phyloP scores from a whole-genome alignment of 768 basidiomycete genomes.

The Lactarius indigo region DNA sequence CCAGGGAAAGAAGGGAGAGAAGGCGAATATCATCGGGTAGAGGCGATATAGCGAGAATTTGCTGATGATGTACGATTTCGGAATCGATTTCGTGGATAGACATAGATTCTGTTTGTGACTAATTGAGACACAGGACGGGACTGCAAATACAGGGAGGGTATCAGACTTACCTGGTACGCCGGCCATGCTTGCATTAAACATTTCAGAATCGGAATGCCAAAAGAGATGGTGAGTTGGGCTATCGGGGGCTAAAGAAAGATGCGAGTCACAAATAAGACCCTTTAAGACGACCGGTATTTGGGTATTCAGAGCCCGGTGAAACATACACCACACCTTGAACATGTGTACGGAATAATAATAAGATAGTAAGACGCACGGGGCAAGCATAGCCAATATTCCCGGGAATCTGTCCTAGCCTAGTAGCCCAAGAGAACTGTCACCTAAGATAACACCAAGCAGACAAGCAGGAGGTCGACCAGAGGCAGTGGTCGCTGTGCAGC shows the following conservation, averaged over 20 bases:
- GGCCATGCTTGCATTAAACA: neutral
- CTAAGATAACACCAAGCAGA: neutral
- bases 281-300: neutral
- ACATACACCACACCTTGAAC: neutral
- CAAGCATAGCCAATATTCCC: too few species aligned
- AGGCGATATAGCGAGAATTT: neutral
- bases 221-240: neutral
- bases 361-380: too few species aligned
- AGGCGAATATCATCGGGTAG: neutral
- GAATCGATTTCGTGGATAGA: neutral
- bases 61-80: accelerated
- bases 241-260: neutral
- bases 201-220: neutral
- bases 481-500: neutral
- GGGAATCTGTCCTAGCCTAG: neutral
- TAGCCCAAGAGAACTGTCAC: neutral
- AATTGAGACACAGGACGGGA: neutral
- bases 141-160: neutral
- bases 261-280: neutral
- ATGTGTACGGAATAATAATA: neutral
- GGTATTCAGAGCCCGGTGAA: neutral
- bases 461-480: neutral
- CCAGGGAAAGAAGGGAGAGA: neutral
- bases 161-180: neutral
- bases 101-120: neutral